Evolutionary conservation across 805 yeast species (phyloP), one percentile per base, ranked within the genome.

Genomic region (Kodamaea sagamina): DNA sequence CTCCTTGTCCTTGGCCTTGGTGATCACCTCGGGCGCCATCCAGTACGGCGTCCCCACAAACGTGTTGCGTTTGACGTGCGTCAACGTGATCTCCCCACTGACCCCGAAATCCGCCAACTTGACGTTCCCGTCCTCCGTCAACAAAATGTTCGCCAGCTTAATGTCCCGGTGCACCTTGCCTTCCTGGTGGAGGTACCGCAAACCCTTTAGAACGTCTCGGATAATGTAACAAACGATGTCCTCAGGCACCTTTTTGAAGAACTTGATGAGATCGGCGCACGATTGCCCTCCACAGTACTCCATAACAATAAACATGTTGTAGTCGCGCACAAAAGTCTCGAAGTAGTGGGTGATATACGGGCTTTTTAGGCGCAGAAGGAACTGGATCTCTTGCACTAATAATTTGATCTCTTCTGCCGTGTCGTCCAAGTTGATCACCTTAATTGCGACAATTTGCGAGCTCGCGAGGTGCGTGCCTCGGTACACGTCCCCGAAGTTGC

Each of bases 1-100:
- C 1, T 35, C 39, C 22, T 34, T 39, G 10, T 31, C 29, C 7
- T 27, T 22, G 4, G 42, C 35, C 41, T 75, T 60, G 4, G 71
- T 61, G 34, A 93, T 85, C n/a, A 92, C 86, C 61, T 93, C 99
- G 0, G 99, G 99, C 0, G 99, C 99, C 98, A 92, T 90, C 97
- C 97, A 90, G 63, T 80, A 88, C 10, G 97, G 97, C 0, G 97
- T 89, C 1, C 98, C 98, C 41, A 89, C 96, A 72, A 90, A 84
- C 0, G 97, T 87, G 43, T 78, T 79, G 49, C 83, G 77, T 47
- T 72, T 72, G 16, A 69, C 62, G 41, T 62, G 63, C 1, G 84
- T 74, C 35, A 71, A 64, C 15, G 83, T 76, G 19, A 90, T 71
- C 61, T 89, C 93, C 0, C 93, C 93, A 54, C 92, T 81, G 3